Base-by-base conservation (phyloP, 2,329 filamentous ascomycete genomes). In the Myriosclerotinia scirpicola region DNA sequence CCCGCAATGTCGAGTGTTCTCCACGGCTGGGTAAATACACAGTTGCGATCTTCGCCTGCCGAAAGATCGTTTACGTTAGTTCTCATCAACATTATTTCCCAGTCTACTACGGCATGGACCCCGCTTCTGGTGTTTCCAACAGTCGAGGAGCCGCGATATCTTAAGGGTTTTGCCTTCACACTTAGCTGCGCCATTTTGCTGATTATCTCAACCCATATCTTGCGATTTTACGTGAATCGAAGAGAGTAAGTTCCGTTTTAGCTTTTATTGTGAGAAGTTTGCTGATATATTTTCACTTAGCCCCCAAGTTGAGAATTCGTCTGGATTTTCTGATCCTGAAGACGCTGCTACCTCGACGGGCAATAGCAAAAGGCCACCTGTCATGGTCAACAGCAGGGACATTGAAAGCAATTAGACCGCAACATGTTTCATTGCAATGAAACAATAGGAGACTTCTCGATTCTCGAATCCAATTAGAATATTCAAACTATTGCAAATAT, bases 1-100 rank as follows among this genome's bases (percentile, higher is more conserved):
- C 78, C 79, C 14, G 79, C 80, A 0, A 79, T 82, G 75, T 80
- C 79, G 0, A 80, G 78, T 46, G 76, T 81, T 1, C 74, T 82
- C 14, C 81, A 82, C 54, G 80, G 80, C 1, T 82, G 80, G 78
- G 77, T 80, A 40, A 82, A 82, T 68, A 79, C 75, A 34, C 75
- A 79, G 60, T 71, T 81, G 26, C 76, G 76, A 34, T 73, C 77
- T 54, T 73, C 76, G 44, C 73, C 74, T 0, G 76, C 76, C 9
- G 79, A 81, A 66, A 74, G 81, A 22, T 76, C 80, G 0, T 74
- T 82, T 30, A 78, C 76, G 0, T 70, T 83, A 5, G 76, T 82
- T 3, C 71, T 79, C 9, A 77, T 80, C 62, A 82, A 81, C 65
- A 74, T 76, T 0, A 69, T 82, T 17, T 75, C 79, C 0, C 79